Evolutionary conservation across 495 filamentous ascomycete species (phyloP).

Genomic region (Trichoderma parareesei): DNA sequence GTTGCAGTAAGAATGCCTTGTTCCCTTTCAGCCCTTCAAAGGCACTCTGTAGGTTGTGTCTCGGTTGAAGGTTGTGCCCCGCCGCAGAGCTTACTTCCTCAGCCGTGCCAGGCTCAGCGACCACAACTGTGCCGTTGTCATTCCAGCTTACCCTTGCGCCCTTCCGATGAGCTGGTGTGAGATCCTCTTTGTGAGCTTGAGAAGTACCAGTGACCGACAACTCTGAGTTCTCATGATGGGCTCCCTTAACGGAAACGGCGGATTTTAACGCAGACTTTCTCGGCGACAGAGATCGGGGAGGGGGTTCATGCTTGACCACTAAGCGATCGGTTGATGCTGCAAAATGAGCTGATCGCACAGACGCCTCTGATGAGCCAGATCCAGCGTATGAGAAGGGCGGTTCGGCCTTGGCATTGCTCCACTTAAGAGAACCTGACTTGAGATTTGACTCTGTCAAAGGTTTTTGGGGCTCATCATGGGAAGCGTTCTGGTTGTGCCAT

Average conservation of each 20-base stretch:
- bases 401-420: neutral
- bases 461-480: neutral
- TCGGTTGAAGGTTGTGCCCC: conserved; percentile 43
- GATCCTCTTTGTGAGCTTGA: conserved; percentile 43
- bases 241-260: conserved; percentile 41
- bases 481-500: neutral
- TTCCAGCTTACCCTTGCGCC: conserved; percentile 79
- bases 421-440: neutral
- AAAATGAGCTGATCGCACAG: conserved; percentile 63
- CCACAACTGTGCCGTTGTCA: conserved; percentile 49
- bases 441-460: neutral
- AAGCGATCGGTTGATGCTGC: conserved; percentile 44
- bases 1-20: conserved; percentile 34
- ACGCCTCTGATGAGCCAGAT: conserved; percentile 10
- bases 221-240: conserved; percentile 33
- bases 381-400: neutral
- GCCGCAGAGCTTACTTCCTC: conserved; percentile 42
- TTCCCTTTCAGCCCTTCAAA: conserved; percentile 45
- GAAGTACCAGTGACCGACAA: conserved; percentile 20
- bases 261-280: conserved; percentile 81
- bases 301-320: conserved; percentile 64
- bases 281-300: conserved; percentile 72
- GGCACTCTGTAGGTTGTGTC: conserved; percentile 45
- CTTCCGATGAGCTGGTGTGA: conserved; percentile 50
- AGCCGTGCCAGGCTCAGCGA: conserved; percentile 49